Evolutionary conservation across 768 basidiomycete species (phyloP).

Genomic region (Podaxis sp.): DNA sequence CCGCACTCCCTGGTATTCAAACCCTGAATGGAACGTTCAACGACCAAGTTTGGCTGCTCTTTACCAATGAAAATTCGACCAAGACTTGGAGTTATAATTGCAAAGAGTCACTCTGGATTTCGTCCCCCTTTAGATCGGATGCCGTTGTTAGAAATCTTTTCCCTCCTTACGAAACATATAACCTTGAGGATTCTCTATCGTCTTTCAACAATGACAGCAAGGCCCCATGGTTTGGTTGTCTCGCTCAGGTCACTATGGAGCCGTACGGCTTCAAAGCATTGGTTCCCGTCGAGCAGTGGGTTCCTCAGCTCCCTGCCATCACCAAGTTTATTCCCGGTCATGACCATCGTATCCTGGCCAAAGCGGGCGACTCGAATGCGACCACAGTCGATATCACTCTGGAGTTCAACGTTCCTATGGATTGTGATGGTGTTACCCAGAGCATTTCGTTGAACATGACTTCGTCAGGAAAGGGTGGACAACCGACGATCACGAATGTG

Average conservation of each 20-base stretch:
- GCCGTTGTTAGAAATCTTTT: conserved; percentile 71
- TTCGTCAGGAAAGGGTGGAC: conserved; percentile 59
- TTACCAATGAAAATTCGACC: conserved; percentile 82
- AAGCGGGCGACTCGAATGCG: conserved; percentile 46
- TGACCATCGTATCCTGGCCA: conserved; percentile 66
- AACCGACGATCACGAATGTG: conserved; percentile 50
- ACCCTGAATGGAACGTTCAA: conserved; percentile 56
- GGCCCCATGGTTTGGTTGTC: conserved; percentile 76
- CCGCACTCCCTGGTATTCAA: conserved; percentile 60
- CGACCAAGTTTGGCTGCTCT: conserved; percentile 82
- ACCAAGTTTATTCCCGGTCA: conserved; percentile 86
- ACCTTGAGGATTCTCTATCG: conserved; percentile 61
- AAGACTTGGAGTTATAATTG: conserved; percentile 66
- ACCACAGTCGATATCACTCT: conserved; percentile 66
- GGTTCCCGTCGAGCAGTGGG: conserved; percentile 70
- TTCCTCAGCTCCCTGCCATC: conserved; percentile 66
- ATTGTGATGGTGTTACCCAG: conserved; percentile 64
- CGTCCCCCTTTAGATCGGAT: conserved; percentile 70
- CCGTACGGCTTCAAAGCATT: conserved; percentile 82
- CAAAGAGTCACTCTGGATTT: conserved; percentile 62
- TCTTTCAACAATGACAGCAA: conserved; percentile 58
- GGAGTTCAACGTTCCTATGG: conserved; percentile 80
- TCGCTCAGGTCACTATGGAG: conserved; percentile 62
- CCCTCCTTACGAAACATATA: conserved; percentile 80
- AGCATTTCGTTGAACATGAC: conserved; percentile 69